Evolutionary conservation across 768 basidiomycete species (phyloP), one percentile per base, ranked within the genome.

Genomic region (Tulasnella sp.): DNA sequence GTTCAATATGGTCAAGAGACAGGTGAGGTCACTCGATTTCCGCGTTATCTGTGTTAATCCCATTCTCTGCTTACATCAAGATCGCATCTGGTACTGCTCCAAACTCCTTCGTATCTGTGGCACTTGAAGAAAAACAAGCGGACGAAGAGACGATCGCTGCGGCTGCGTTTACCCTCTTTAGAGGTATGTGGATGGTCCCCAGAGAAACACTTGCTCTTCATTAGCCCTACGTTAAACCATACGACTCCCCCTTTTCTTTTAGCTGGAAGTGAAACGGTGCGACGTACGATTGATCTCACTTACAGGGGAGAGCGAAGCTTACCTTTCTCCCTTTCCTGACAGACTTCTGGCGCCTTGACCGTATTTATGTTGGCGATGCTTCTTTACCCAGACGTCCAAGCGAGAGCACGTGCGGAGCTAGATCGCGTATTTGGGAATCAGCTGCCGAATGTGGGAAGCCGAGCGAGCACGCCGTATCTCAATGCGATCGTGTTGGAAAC

Each of bases 401-500:
- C 11, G 10, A 51, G 53, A 31, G 58, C 50, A 4, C 57, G 59
- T 12, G 42, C 24, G 15, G 62, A 62, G 24, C 51, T 62, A 2
- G 62, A 62, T 30, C 30, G 25, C 3, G 62, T 62, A 11, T 15
- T 62, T 25, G 62, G 62, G 11, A 50, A 62, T 21, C 15, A 51
- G 11, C 24, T 45, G 10, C 62, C 62, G 7, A 60, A 55, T 25
- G 29, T 62, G 4, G 61, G 41, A 15, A 56, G 51, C 49, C 22
- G 24, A 19, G 56, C 58, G 17, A 9, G 19, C 10, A 22, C 59
- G 12, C 61, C 56, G 1, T 62, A 62, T 31, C n/a, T 62, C 31
- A 43, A 42, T 10, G 61, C 61, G n/a, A 44, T 59, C 17, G 15
- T 56, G 2, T 25, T 44, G 0, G 54, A 56, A 24, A 29, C 54